Evolutionary conservation across 169 alveolate genomes (phyloP).

Genomic region (Sarcocystis neurona): DNA sequence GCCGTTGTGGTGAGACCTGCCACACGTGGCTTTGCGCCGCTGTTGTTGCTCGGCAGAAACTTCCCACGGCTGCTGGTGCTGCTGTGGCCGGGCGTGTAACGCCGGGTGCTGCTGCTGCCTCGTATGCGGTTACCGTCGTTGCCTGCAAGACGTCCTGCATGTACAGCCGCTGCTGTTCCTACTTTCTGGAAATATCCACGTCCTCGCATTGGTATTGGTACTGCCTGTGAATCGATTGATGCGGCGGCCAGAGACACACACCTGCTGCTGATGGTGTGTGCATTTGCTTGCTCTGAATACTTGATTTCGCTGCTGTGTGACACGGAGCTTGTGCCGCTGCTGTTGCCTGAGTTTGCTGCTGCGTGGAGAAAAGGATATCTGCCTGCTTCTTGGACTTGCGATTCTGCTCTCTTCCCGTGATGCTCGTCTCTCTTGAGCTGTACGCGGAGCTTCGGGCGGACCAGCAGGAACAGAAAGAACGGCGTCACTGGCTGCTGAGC

Average conservation of each 20-base stretch:
- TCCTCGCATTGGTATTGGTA: too few species aligned
- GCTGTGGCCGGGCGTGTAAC: too few species aligned
- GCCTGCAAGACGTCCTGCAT: too few species aligned
- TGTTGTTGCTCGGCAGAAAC: too few species aligned
- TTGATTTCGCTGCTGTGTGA: background rate
- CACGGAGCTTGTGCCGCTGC: background rate
- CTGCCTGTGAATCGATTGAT: background rate
- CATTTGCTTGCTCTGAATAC: background rate
- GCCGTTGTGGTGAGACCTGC: too few species aligned
- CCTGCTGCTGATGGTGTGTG: background rate
- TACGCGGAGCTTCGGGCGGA: slow-evolving; percentile 11
- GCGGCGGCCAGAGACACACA: background rate
- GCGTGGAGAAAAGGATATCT: background rate
- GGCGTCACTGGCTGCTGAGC: background rate
- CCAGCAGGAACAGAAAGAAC: background rate
- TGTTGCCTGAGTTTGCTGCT: background rate
- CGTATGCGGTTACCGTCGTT: too few species aligned
- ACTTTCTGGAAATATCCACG: too few species aligned
- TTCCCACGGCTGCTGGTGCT: too few species aligned
- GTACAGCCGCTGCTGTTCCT: too few species aligned
- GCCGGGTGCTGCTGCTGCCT: too few species aligned
- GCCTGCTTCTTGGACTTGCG: background rate
- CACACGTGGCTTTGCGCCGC: too few species aligned
- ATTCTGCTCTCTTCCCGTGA: background rate
- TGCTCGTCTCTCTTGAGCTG: background rate